These are phyloP conservation scores for Suillus discolor DNA, from an alignment of 768 basidiomycete genomes.

Conservation along the genomic window DNA sequence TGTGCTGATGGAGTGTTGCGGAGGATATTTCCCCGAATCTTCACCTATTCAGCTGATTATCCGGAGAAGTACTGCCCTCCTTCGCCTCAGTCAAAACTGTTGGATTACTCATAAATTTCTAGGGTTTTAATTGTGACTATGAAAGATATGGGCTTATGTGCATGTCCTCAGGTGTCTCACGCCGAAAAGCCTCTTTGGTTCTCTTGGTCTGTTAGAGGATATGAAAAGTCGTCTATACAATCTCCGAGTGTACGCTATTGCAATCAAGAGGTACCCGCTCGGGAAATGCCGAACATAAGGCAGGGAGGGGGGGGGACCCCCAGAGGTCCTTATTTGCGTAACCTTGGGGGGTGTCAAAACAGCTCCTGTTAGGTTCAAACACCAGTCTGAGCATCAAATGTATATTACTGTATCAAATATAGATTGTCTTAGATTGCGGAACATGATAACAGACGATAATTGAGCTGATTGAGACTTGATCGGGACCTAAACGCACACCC, in stretches of 20 bases:
- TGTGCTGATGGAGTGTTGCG: constrained; percentile 19
- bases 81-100: too few species aligned
- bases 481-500: neutral
- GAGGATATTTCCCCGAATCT: constrained; percentile 20
- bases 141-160: constrained; percentile 5
- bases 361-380: neutral
- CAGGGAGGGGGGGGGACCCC: too few species aligned
- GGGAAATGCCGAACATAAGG: too few species aligned
- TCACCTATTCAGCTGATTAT: constrained; percentile 26
- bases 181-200: neutral
- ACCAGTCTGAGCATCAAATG: neutral
- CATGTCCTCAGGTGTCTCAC: constrained; percentile 22
- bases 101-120: constrained; percentile 14
- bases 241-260: neutral
- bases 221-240: neutral
- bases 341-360: too few species aligned
- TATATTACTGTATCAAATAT: neutral
- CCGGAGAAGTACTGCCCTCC: constrained; percentile 18
- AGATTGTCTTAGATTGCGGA: neutral
- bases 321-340: too few species aligned
- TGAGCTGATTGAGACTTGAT: neutral
- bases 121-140: constrained; percentile 14
- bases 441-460: neutral
- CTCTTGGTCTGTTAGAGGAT: constrained; percentile 13
- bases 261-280: neutral